Evolutionary conservation across 129 eudicot species (phyloP).

Genomic region (Solidago caesia): DNA sequence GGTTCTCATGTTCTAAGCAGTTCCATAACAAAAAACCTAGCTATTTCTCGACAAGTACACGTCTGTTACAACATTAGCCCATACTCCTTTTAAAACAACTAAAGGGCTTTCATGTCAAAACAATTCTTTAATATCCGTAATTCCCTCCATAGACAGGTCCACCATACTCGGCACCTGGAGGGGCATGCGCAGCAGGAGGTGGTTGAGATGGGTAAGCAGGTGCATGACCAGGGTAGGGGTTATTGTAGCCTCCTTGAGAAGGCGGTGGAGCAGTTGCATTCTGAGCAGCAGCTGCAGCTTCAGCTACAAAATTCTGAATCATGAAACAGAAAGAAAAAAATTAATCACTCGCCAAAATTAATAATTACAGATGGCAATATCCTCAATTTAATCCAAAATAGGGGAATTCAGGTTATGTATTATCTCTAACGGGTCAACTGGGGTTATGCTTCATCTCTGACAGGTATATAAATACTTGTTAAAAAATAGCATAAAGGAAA

Average conservation of each 20-base stretch:
- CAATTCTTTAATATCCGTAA: slow-evolving; percentile 59
- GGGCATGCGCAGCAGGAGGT: slow-evolving; percentile 33
- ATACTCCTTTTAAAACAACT: slow-evolving; percentile 17
- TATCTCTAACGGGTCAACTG: no score
- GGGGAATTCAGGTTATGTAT: no score
- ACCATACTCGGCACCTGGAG: slow-evolving; percentile 49
- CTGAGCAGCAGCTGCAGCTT: slow-evolving; percentile 64
- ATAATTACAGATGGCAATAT: background rate
- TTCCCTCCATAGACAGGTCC: slow-evolving; percentile 67
- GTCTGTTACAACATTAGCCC: slow-evolving; percentile 30
- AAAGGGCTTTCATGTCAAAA: slow-evolving; percentile 23
- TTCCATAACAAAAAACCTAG: slow-evolving; percentile 12
- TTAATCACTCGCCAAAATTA: background rate
- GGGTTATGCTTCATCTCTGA: no score
- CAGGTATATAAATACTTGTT: no score
- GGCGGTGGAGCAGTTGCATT: slow-evolving; percentile 44
- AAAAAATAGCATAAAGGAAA: background rate
- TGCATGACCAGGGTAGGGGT: slow-evolving; percentile 54
- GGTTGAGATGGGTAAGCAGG: slow-evolving; percentile 54
- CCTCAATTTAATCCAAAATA: background rate
- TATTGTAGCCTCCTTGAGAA: slow-evolving; percentile 63
- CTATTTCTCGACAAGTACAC: slow-evolving; percentile 18
- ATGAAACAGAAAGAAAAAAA: background rate
- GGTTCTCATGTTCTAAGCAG: slow-evolving; percentile 15
- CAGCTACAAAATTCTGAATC: slow-evolving; percentile 80